Conservation (phyloP, 345 rosid species). For the Gossypium longicalyx region DNA sequence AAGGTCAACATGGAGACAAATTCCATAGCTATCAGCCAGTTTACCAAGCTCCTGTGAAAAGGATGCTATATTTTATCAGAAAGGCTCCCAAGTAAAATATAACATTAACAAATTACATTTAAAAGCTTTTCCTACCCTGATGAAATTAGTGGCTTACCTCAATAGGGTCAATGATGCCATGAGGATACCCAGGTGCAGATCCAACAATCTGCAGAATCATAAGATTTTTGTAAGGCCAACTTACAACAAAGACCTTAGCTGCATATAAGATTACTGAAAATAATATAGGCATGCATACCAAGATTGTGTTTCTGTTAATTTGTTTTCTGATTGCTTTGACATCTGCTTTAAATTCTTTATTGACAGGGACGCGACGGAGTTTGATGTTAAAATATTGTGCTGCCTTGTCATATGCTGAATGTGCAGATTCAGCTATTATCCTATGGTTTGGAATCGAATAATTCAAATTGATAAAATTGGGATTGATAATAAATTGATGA, state of each 20-base stretch:
- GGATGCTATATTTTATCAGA: constrained; percentile 9
- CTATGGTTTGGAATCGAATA: constrained; percentile 35
- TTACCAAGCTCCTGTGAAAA: constrained; percentile 79
- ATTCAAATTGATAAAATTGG: constrained; percentile 12
- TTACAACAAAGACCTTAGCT: not conserved
- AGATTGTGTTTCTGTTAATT: constrained; percentile 74
- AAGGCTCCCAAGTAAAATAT: not conserved
- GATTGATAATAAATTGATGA: constrained; percentile 13
- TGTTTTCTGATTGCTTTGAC: constrained; percentile 56
- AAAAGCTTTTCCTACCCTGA: constrained; percentile 3
- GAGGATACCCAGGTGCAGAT: constrained; percentile 98
- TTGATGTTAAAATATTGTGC: constrained; percentile 93
- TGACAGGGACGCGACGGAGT: constrained; percentile 85
- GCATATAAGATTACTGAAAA: not conserved
- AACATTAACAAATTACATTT: constrained; percentile 11
- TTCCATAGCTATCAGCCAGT: constrained; percentile 64
- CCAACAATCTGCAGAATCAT: constrained; percentile 76
- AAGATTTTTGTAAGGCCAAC: constrained; percentile 18
- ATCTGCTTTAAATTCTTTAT: constrained; percentile 78
- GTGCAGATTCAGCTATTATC: constrained; percentile 94
- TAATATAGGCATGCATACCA: constrained; percentile 47
- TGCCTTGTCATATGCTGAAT: constrained; percentile 97
- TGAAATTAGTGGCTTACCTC: constrained; percentile 46
- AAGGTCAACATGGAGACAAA: constrained; percentile 94
- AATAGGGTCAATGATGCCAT: constrained; percentile 94